These are phyloP conservation scores for Dryas octopetala DNA, from an alignment of 306 rosid species.

Conservation along the genomic window DNA sequence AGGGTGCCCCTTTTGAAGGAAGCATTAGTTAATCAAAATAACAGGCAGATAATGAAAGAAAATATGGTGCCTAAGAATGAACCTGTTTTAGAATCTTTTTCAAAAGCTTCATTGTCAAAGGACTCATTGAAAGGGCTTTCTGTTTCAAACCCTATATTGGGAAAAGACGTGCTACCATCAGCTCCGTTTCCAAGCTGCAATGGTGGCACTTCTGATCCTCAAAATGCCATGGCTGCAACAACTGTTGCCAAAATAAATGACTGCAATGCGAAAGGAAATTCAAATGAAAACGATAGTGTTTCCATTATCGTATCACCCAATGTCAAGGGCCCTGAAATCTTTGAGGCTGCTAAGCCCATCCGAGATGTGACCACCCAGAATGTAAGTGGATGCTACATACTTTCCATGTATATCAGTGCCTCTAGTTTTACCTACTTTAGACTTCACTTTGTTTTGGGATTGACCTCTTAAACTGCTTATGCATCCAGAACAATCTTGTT, in stretches of 20 bases:
- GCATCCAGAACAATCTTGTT: conserved; percentile 28
- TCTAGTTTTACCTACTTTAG: conserved; percentile 7
- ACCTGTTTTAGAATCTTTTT: conserved; percentile 35
- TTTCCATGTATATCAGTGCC: background rate
- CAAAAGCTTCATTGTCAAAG: conserved; percentile 21
- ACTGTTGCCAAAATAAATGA: conserved; percentile 19
- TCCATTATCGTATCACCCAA: conserved; percentile 23
- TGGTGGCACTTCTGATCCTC: conserved; percentile 24
- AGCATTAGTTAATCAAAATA: conserved; percentile 5
- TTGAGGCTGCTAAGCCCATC: conserved; percentile 22
- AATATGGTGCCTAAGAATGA: conserved; percentile 26
- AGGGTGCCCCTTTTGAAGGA: conserved; percentile 28
- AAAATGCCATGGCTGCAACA: conserved; percentile 21
- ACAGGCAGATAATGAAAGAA: conserved; percentile 23
- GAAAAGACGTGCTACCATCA: conserved; percentile 29
- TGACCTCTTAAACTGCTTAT: conserved; percentile 23
- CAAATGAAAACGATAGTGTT: conserved; percentile 27
- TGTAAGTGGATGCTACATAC: conserved; percentile 39
- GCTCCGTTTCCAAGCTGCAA: conserved; percentile 24
- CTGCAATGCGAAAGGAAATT: conserved; percentile 27
- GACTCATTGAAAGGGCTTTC: conserved; percentile 19
- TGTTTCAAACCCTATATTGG: conserved; percentile 27
- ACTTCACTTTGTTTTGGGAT: conserved; percentile 22
- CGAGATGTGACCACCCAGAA: conserved; percentile 33
- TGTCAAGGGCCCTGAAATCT: conserved; percentile 28